Evolutionary conservation across 2,329 filamentous ascomycete species (phyloP).

Genomic region (Dactylonectria estremocensis): DNA sequence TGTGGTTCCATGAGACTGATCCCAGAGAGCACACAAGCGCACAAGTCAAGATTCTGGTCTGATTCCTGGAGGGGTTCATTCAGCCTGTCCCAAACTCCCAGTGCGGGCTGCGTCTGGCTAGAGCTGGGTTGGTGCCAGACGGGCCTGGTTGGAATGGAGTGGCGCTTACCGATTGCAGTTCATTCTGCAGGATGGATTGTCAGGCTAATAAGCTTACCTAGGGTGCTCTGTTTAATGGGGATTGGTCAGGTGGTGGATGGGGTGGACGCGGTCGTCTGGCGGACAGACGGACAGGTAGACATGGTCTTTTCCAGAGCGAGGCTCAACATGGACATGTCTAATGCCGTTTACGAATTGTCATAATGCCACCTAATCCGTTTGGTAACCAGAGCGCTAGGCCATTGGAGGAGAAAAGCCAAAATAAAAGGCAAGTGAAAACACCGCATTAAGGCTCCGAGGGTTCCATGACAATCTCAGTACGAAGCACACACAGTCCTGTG

Average conservation of each 20-base stretch:
- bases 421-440: neutral
- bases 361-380: neutral
- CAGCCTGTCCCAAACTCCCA: too few relatives aligned
- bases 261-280: too few relatives aligned
- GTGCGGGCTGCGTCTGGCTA: neutral
- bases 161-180: slow-evolving; percentile 3
- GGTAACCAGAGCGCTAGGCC: neutral
- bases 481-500: too few relatives aligned
- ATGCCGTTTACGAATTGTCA: neutral
- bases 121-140: neutral
- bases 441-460: too few relatives aligned
- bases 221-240: neutral
- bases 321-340: too few relatives aligned
- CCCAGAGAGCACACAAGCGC: neutral
- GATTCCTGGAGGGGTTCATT: neutral
- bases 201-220: slow-evolving; percentile 7
- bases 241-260: neutral
- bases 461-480: too few relatives aligned
- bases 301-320: too few relatives aligned
- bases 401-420: neutral
- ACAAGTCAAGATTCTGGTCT: neutral
- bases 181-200: neutral
- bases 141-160: slow-evolving; percentile 13
- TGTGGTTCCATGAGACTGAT: neutral
- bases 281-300: too few relatives aligned